Evolutionary conservation across 768 basidiomycete species (phyloP), one percentile per base, ranked within the genome.

Genomic region (Russula sp.): DNA sequence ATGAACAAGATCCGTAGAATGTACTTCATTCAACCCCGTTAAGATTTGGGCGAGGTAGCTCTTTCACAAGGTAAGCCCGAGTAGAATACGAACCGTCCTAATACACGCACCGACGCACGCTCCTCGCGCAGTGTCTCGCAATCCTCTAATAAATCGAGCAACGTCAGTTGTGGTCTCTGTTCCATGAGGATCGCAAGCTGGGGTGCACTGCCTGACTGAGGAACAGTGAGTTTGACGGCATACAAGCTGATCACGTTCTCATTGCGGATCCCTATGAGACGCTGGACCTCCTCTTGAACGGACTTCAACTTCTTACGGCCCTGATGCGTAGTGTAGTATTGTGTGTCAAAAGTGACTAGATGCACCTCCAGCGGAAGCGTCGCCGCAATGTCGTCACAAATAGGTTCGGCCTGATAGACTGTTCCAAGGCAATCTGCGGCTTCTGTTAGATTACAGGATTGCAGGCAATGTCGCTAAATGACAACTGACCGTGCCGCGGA

Each of bases 21-120:
- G 90, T 1, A 92, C 71, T 0, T 82, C 82, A 61, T 87, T 84
- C 56, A 93, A 72, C 0, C 82, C 91, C 2, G 83, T 80, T 1
- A 93, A 74, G 42, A 91, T 84, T 71, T 94, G 91, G 0, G 76
- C 76, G 1, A 91, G 77, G 68, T 91, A 93, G 61, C 89, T 90
- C 88, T 91, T 63, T 44, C 63, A 18, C 54, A 37, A 27, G 13
- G 20, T 45, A 63, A 57, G 45, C 16, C 22, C 42, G 44, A 22
- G 3, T n/a, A 32, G 44, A 34, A 31, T n/a, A 45, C 45, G 50
- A 39, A 16, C 57, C 66, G 35, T 13, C 53, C 57, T 18, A 70
- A 2, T 31, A 10, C 6, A 67, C 83, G 57, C 66, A 91, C 89
- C 45, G 80, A 79, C 18, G 86, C 87, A 31, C 88, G 79, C 42